Evolutionary conservation across 2,329 filamentous ascomycete genomes (phyloP), one percentile per base, ranked within the genome.

Genomic region (Sphaerostilbella broomeana): DNA sequence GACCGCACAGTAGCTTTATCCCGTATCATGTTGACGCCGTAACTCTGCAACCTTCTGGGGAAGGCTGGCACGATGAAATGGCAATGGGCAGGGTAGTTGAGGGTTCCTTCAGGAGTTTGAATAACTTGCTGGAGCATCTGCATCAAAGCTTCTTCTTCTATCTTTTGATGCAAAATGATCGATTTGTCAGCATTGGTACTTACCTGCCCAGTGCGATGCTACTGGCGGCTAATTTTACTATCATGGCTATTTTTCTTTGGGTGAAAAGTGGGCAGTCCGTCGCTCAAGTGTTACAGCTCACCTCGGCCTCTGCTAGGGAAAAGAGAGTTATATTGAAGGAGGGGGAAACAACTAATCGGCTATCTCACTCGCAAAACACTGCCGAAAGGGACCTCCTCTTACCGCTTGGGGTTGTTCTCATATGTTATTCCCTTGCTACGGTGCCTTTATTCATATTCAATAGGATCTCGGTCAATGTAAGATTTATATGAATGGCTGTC

Each of bases 91-190:
- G 89, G 39, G 81, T 89, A 0, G 73, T 97, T 4, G 92, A 98
- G 64, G 88, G 88, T 52, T 76, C 92, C 3, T 94, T 94, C 60
- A 76, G 92, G 53, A 95, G 87, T 59, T 68, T 98, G 62, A 98
- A 98, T 67, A 98, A 98, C 57, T 67, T 98, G 43, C 75, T 98
- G 21, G 92, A 98, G 64, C 89, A 98, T 59, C 72, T 98, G 45
- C 92, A 98, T 59, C 92, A 98, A 65, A 95, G 89, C 60, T 98
- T 98, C 70, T 98, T 98, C 75, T 97, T 98, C 66, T 98, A 98
- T 60, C 70, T 98, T 36, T 73, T 98, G 30, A 88, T 97, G 78
- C 83, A 94, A 50, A 77, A 81, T 20, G 86, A 92, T 53, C 81
- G 89, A 9, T 98, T 98, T 58, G 92, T 97, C 51, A 97, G 89